phyloP scores from a whole-genome alignment of 148 eudicot genomes.

The Cornus controversa region DNA sequence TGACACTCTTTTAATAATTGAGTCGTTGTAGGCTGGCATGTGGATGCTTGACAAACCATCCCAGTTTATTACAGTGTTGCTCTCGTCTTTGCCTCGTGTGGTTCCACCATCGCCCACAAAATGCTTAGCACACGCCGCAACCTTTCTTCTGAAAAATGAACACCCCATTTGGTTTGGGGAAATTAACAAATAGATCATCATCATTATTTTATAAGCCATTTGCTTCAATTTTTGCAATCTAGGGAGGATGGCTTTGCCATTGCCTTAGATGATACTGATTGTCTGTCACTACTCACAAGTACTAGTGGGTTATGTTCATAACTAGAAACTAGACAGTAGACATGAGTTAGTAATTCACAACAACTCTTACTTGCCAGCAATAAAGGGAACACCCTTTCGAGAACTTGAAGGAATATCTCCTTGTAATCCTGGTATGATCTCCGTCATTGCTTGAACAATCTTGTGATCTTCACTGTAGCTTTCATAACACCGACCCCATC shows the following conservation, averaged over 20 bases:
- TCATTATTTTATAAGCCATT: background rate
- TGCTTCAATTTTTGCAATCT: no score
- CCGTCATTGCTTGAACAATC: slow-evolving; percentile 71
- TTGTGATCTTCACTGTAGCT: slow-evolving; percentile 83
- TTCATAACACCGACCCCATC: slow-evolving; percentile 93
- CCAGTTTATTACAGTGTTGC: slow-evolving; percentile 51
- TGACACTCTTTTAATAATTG: slow-evolving; percentile 66
- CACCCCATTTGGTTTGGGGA: no score
- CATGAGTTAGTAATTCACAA: background rate
- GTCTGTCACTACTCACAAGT: background rate
- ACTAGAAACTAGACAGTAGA: background rate
- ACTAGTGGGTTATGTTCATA: background rate
- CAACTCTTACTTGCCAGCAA: slow-evolving; percentile 60
- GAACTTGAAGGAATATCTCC: slow-evolving; percentile 61
- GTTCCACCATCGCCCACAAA: slow-evolving; percentile 94
- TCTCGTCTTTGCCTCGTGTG: slow-evolving; percentile 59
- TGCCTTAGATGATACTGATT: no score
- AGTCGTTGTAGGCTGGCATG: slow-evolving; percentile 71
- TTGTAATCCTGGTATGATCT: slow-evolving; percentile 73
- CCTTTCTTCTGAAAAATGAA: slow-evolving; percentile 46
- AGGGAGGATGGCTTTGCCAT: no score
- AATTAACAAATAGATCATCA: no score
- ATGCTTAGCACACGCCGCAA: slow-evolving; percentile 84
- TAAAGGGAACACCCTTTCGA: slow-evolving; percentile 61
- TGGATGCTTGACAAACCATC: slow-evolving; percentile 68